Evolutionary conservation across 1,139 yeast genomes (phyloP).

Genomic region (Casaregolazyma lundiana): DNA sequence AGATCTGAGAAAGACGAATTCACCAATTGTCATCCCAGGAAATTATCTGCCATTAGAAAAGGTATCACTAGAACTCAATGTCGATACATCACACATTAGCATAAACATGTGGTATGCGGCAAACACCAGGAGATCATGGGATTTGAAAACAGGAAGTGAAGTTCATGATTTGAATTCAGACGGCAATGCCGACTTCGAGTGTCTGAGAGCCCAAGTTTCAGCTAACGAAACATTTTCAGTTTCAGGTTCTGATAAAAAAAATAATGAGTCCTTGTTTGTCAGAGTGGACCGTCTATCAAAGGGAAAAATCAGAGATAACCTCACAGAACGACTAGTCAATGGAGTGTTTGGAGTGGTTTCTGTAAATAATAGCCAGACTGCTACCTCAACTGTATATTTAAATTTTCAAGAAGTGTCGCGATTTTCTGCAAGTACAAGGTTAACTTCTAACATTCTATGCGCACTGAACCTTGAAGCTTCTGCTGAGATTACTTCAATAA

Average conservation of each 20-base stretch:
- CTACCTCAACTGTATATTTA: neutral
- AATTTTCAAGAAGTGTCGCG: neutral
- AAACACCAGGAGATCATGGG: conserved; percentile 17
- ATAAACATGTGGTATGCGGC: conserved; percentile 18
- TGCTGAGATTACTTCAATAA: neutral
- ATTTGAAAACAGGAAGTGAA: conserved; percentile 4
- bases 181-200: neutral
- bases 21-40: conserved; percentile 21
- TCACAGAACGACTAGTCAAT: neutral
- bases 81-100: neutral
- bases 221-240: conserved; percentile 1
- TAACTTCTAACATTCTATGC: conserved; percentile 2
- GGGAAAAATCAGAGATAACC: neutral
- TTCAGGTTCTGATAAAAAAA: neutral
- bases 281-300: neutral
- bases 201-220: neutral
- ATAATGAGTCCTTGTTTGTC: conserved; percentile 1
- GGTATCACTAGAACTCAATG: conserved; percentile 13
- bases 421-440: neutral
- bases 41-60: conserved; percentile 20
- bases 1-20: conserved; percentile 14
- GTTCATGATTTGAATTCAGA: neutral
- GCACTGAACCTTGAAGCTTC: conserved; percentile 3
- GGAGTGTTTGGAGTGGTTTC: conserved; percentile 3
- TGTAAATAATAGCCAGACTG: neutral